phyloP scores from a whole-genome alignment of 371 early-diverging fungal genomes.

The Haplosporangium sp. region DNA sequence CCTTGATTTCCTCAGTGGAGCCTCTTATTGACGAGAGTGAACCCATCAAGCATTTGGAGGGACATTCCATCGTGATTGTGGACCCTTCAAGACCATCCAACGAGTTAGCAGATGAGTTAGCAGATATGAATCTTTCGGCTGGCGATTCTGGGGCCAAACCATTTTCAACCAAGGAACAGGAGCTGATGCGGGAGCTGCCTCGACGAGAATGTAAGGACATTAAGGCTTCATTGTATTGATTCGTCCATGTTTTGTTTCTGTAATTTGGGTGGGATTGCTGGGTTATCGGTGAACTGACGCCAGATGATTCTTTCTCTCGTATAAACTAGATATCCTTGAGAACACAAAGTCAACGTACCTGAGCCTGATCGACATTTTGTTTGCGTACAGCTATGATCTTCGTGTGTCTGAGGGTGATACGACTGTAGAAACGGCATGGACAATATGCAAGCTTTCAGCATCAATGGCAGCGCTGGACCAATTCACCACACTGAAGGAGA shows the following conservation, averaged over 20 bases:
- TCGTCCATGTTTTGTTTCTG: no score
- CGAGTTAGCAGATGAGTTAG: slow-evolving; percentile 21
- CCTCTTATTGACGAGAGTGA: slow-evolving; percentile 46
- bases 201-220: slow-evolving; percentile 75
- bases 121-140: slow-evolving; percentile 15
- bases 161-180: slow-evolving; percentile 79
- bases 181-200: slow-evolving; percentile 81
- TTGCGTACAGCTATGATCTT: slow-evolving; percentile 90
- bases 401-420: slow-evolving; percentile 88
- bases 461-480: slow-evolving; percentile 84
- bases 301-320: background rate
- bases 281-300: no score
- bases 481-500: slow-evolving; percentile 75
- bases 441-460: slow-evolving; percentile 86
- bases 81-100: slow-evolving; percentile 28
- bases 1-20: slow-evolving; percentile 10
- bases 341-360: slow-evolving; percentile 79
- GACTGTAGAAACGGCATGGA: slow-evolving; percentile 93
- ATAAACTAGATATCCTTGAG: slow-evolving; percentile 65
- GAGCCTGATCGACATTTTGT: slow-evolving; percentile 91
- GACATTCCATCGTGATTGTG: slow-evolving; percentile 21
- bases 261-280: no score
- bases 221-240: no score
- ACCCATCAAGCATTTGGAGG: slow-evolving; percentile 25
- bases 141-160: slow-evolving; percentile 31